phyloP scores from a whole-genome alignment of 2,329 filamentous ascomycete species.

The Reticulascus tulasneorum region DNA sequence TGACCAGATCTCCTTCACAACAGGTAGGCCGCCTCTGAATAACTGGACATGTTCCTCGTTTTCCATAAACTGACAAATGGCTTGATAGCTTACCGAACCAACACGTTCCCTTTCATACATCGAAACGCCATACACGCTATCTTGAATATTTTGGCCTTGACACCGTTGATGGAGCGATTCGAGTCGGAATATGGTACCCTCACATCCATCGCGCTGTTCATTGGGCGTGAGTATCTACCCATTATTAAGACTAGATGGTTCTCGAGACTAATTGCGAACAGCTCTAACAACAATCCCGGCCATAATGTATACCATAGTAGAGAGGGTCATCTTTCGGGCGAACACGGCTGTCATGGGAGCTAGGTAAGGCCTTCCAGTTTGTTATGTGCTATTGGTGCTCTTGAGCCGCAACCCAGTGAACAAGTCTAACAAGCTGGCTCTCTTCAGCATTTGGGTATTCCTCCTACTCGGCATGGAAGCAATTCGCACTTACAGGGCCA shows the following conservation, averaged over 20 bases:
- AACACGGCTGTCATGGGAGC: conserved; percentile 78
- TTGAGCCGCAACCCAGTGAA: neutral
- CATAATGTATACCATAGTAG: conserved; percentile 72
- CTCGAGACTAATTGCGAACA: conserved; percentile 28
- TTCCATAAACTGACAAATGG: too few species aligned
- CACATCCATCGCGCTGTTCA: conserved; percentile 80
- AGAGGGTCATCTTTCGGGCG: conserved; percentile 65
- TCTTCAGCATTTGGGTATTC: conserved; percentile 83
- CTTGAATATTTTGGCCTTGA: conserved; percentile 74
- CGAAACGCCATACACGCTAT: conserved; percentile 74
- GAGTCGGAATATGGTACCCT: conserved; percentile 90
- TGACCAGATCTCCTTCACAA: conserved; percentile 64
- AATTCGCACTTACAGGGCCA: conserved; percentile 76
- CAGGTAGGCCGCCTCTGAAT: conserved; percentile 60
- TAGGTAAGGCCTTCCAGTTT: conserved; percentile 51
- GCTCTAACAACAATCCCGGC: conserved; percentile 80
- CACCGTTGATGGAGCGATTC: conserved; percentile 89
- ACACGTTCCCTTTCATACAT: conserved; percentile 89
- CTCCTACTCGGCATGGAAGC: conserved; percentile 80
- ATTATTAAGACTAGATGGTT: neutral
- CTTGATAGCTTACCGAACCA: conserved; percentile 76
- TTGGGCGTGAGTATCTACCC: conserved; percentile 71
- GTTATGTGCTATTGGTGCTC: neutral
- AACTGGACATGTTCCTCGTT: too few species aligned
- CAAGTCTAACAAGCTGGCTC: conserved; percentile 1